Evolutionary conservation across 208 protist species (phyloP).

Genomic region (Lotmaria passim): DNA sequence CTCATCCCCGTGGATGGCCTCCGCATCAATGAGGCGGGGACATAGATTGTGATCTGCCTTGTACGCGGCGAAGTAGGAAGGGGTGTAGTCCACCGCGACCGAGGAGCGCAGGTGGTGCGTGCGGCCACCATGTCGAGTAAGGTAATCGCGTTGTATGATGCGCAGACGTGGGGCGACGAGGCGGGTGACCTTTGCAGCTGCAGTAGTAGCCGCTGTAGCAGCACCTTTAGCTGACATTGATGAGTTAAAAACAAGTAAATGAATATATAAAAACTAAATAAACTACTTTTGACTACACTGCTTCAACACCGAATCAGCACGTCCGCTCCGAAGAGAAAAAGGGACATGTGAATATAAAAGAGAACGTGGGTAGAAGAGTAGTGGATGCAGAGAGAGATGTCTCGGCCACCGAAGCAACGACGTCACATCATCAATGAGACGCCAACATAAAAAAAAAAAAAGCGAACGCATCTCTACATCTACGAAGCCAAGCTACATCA

Average conservation of each 20-base stretch:
- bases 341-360: too few species aligned
- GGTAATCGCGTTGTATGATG: slow-evolving; percentile 69
- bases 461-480: too few species aligned
- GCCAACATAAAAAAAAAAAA: too few species aligned
- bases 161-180: slow-evolving; percentile 61
- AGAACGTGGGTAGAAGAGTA: too few species aligned
- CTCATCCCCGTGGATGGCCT: slow-evolving; percentile 83
- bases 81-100: slow-evolving; percentile 70
- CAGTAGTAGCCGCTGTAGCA: slow-evolving; percentile 5
- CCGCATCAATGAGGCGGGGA: slow-evolving; percentile 81
- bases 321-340: slow-evolving; percentile 8
- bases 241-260: neutral
- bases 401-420: too few species aligned
- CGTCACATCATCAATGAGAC: too few species aligned
- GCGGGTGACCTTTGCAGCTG: slow-evolving; percentile 21
- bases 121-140: slow-evolving; percentile 74
- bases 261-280: neutral
- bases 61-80: slow-evolving; percentile 48
- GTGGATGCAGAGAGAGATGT: too few species aligned
- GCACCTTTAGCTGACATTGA: slow-evolving; percentile 12
- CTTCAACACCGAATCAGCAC: too few species aligned
- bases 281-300: too few species aligned
- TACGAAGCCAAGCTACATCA: too few species aligned
- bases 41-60: slow-evolving; percentile 38
- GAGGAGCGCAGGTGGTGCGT: slow-evolving; percentile 45